Base-by-base conservation (phyloP, 208 protist genomes). In the Herpetomonas samuelpessoai region DNA sequence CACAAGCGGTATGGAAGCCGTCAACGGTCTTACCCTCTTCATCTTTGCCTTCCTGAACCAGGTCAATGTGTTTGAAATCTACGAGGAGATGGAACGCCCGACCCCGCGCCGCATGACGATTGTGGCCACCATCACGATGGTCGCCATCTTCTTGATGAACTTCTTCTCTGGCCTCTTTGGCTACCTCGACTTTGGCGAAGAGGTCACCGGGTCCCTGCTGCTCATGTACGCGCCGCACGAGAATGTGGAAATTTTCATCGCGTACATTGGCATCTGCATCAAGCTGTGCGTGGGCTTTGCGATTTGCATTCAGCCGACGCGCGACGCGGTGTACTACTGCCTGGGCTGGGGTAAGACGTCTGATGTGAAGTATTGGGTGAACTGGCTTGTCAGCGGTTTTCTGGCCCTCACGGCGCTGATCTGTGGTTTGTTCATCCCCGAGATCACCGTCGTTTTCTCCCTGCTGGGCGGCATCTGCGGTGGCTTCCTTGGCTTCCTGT, bases 261-360 rank as follows among this genome's bases (percentile, higher is more conserved):
- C 73, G 22, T 93, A 85, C 67, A 68, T 77, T 30, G 81, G 73
- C 24, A 76, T 92, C 31, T 56, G 86, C 24, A 24, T 95, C 27
- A 93, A 89, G 68, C 57, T 93, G 21, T 90, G 82, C 56, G 79
- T 88, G 0, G 86, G 69, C 22, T 93, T 79, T 39, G 76, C 65
- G 9, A 57, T 93, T 18, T 74, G 83, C 57, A 66, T 79, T 64
- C 51, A 86, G 10, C 80, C 82, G 1, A 68, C 76, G 53, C 82
- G 86, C 25, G 80, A 90, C 27, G 70, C 65, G 26, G 16, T 88
- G 14, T 90, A 87, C 69, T 65, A 87, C 41, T 61, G 81, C 49
- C 50, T 86, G 10, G 59, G 57, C 6, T 75, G 59, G 74, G n/a
- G n/a, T n/a, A n/a, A n/a, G n/a, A n/a, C n/a, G n/a, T n/a, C n/a